phyloP scores from a whole-genome alignment of 2,329 filamentous ascomycete genomes.

The Escovopsis sp. region DNA sequence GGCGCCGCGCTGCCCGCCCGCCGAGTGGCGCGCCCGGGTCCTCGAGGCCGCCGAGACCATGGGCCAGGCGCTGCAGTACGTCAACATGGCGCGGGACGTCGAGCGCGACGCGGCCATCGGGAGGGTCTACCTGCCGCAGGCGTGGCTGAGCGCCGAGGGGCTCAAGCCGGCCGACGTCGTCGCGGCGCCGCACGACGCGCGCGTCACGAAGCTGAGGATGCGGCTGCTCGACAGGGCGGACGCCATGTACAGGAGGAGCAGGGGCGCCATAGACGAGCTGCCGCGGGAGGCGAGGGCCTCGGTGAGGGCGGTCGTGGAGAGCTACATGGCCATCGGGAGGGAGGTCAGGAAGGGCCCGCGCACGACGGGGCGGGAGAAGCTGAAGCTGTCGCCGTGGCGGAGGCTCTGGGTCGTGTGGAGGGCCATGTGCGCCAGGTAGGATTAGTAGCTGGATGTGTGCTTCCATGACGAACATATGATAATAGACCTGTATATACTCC shows the following conservation, averaged over 20 bases:
- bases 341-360: slow-evolving; percentile 30
- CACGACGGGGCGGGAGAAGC: slow-evolving; percentile 24
- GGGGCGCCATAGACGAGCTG: slow-evolving; percentile 43
- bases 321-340: slow-evolving; percentile 61
- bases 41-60: slow-evolving; percentile 45
- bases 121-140: slow-evolving; percentile 52
- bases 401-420: slow-evolving; percentile 44
- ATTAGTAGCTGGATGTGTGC: neutral
- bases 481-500: too few relatives aligned
- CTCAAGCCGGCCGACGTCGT: slow-evolving; percentile 41
- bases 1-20: too few relatives aligned
- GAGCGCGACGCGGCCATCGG: slow-evolving; percentile 47
- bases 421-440: slow-evolving; percentile 22
- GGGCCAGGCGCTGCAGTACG: slow-evolving; percentile 62
- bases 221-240: slow-evolving; percentile 47
- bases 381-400: slow-evolving; percentile 28
- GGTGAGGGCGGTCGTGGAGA: slow-evolving; percentile 56
- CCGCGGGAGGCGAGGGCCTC: slow-evolving; percentile 45
- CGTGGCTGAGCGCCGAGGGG: slow-evolving; percentile 46
- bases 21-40: slow-evolving; percentile 14
- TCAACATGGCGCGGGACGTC: slow-evolving; percentile 67
- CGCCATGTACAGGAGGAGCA: slow-evolving; percentile 38
- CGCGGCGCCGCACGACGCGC: slow-evolving; percentile 8
- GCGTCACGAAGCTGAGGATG: slow-evolving; percentile 33
- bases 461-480: too few relatives aligned